These are phyloP conservation scores for Tuber brumale DNA, from an alignment of 495 filamentous ascomycete genomes.

Conservation along the genomic window DNA sequence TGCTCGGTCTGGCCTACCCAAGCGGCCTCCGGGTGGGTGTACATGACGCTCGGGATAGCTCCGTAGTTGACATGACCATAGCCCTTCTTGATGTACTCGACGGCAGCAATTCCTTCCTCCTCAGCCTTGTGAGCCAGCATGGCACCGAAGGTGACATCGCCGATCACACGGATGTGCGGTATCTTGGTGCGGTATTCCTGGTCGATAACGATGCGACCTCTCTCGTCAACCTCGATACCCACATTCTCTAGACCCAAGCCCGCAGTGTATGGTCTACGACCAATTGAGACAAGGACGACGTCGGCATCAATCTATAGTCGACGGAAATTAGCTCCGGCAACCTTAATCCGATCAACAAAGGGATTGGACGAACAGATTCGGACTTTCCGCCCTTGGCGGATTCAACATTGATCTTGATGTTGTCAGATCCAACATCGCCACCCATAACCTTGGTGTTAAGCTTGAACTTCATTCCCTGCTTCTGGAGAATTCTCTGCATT, in stretches of 20 bases:
- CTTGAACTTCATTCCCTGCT: constrained; percentile 99
- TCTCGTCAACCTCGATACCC: constrained; percentile 87
- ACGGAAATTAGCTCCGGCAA: constrained; percentile 8
- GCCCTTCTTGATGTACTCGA: constrained; percentile 96
- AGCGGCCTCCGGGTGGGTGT: constrained; percentile 95
- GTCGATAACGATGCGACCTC: constrained; percentile 91
- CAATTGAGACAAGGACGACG: constrained; percentile 94
- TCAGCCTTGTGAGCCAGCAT: constrained; percentile 99
- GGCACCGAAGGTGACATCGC: constrained; percentile 94
- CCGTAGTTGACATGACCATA: constrained; percentile 98
- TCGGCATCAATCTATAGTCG: constrained; percentile 72
- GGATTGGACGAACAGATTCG: constrained; percentile 60
- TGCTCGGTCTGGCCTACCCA: constrained; percentile 99
- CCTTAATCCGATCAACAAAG: constrained; percentile 5
- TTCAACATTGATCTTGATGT: constrained; percentile 74
- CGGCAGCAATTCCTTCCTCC: constrained; percentile 88
- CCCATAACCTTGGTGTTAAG: constrained; percentile 86
- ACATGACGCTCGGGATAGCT: constrained; percentile 97
- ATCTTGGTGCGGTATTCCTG: constrained; percentile 96
- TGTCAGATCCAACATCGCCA: constrained; percentile 71
- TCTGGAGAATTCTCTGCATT: constrained; percentile 84
- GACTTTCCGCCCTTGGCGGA: constrained; percentile 93
- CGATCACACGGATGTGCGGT: constrained; percentile 92
- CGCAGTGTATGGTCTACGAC: constrained; percentile 86
- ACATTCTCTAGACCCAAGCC: constrained; percentile 89